phyloP scores from a whole-genome alignment of 257 asterid species.

The Jasminum sambac region DNA sequence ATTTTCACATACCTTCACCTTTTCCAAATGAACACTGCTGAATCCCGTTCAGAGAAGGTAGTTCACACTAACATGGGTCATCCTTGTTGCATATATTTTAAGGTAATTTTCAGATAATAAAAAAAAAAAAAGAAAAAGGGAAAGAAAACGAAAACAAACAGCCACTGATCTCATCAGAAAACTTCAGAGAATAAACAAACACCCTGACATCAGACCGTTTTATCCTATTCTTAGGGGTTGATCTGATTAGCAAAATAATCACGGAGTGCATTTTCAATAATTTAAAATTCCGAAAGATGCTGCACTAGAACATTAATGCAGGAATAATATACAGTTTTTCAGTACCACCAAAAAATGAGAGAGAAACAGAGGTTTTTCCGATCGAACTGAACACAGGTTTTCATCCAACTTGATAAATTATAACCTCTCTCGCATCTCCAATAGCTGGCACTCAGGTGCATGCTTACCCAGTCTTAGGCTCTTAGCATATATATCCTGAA shows the following conservation, averaged over 20 bases:
- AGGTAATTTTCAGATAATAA: too few species aligned
- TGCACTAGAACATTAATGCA: conserved; percentile 19
- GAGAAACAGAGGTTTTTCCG: conserved; percentile 20
- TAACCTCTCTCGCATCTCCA: conserved; percentile 23
- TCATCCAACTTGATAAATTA: conserved; percentile 9
- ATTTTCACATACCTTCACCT: too few species aligned
- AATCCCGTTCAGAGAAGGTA: too few species aligned
- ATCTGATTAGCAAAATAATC: background rate
- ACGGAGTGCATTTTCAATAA: background rate
- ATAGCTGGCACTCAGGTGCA: conserved; percentile 20
- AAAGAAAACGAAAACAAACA: too few species aligned
- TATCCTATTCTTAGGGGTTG: background rate
- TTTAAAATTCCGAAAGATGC: background rate
- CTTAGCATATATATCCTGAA: conserved; percentile 25
- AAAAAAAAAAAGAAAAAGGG: too few species aligned
- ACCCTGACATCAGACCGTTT: background rate
- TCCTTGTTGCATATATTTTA: too few species aligned
- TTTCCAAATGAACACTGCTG: too few species aligned
- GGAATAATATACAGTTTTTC: conserved; percentile 18
- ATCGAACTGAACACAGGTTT: conserved; percentile 16
- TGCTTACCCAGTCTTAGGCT: conserved; percentile 7
- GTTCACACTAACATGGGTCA: too few species aligned
- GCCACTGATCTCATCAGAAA: too few species aligned
- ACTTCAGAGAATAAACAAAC: too few species aligned
- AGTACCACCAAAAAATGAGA: conserved; percentile 9